Base-by-base conservation (phyloP, 192 early-diverging fungal species). In the Geranomyces variabilis region DNA sequence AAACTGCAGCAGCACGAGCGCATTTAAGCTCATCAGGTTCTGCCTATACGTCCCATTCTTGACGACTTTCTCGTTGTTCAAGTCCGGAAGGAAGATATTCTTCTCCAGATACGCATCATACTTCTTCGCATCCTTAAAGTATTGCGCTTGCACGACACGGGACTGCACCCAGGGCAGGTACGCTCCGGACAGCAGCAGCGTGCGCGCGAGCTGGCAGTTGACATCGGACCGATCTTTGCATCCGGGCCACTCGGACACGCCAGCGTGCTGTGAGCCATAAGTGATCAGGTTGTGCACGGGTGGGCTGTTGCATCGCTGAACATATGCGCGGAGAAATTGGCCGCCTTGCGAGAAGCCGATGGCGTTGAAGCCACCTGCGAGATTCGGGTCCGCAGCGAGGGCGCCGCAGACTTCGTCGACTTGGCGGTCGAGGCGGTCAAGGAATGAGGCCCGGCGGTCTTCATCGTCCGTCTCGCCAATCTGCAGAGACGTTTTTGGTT, bases 81-180 rank as follows among this genome's bases (percentile, higher is more conserved):
- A 81, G 58, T 90, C 87, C 0, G 97, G 92, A 30, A 99, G 81
- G 70, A 96, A 99, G 22, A 93, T 89, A 69, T 89, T 93, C 69
- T 80, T 76, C 62, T 88, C 68, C 47, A 92, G 60, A 78, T 99
- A 99, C 41, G 75, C 81, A 43, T 88, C 83, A 28, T 88, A 64
- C n/a, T 86, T 84, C 47, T 66, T 71, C 0, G 85, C 81, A 58
- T 91, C 82, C 79, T 94, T 94, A 72, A 87, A 99, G 66, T 97
- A 99, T 81, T 99, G 97, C 4, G 96, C 97, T 81, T 94, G 97
- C 10, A 99, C 81, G 5, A 95, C 79, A 68, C 90, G 88, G 66
- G 88, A 79, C 17, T 93, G 90, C 22, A 96, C 85, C 82, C 93
- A 97, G 46, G 83, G 80, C 36, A 89, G 83, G 81, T 99, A 99